A percentile compares a stretch with the other conserved stretches of the same genome.
These are phyloP conservation scores for Pezicula rhizophila DNA, from an alignment of 2,329 filamentous ascomycete species.

Conservation along the genomic window DNA sequence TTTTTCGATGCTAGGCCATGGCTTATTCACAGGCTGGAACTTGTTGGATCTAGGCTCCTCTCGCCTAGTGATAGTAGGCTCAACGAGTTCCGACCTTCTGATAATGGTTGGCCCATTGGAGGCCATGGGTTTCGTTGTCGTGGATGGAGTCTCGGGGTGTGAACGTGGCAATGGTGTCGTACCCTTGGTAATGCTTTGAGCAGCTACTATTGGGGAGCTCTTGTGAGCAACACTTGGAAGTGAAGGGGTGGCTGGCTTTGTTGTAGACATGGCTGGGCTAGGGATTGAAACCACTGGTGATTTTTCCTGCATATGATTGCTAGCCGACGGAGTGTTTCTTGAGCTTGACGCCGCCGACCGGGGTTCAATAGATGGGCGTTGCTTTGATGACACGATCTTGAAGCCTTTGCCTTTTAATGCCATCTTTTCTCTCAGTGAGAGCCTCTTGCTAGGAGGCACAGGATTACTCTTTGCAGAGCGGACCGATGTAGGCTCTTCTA, in stretches of 20 bases:
- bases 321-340: slow-evolving; percentile 1
- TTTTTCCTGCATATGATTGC: slow-evolving; percentile 1
- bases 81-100: neutral
- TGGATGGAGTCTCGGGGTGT: neutral
- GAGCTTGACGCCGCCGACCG: neutral
- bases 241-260: neutral
- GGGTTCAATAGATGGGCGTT: neutral
- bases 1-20: neutral
- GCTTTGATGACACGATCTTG: slow-evolving; percentile 21
- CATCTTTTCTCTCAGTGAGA: slow-evolving; percentile 24
- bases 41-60: neutral
- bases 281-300: neutral
- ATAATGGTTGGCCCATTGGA: neutral
- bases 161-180: too few species aligned
- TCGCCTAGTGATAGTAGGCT: neutral
- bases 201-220: too few species aligned
- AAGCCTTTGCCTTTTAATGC: slow-evolving; percentile 22
- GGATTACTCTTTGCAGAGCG: neutral
- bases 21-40: neutral
- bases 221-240: too few species aligned
- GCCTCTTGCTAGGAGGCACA: slow-evolving; percentile 7
- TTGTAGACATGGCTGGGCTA: neutral
- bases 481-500: neutral
- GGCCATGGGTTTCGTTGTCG: neutral
- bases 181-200: too few species aligned